A percentile compares a stretch with the other conserved stretches of the same genome.
Conservation (phyloP, 208 protist genomes). For the Crithidia acanthocephali region DNA sequence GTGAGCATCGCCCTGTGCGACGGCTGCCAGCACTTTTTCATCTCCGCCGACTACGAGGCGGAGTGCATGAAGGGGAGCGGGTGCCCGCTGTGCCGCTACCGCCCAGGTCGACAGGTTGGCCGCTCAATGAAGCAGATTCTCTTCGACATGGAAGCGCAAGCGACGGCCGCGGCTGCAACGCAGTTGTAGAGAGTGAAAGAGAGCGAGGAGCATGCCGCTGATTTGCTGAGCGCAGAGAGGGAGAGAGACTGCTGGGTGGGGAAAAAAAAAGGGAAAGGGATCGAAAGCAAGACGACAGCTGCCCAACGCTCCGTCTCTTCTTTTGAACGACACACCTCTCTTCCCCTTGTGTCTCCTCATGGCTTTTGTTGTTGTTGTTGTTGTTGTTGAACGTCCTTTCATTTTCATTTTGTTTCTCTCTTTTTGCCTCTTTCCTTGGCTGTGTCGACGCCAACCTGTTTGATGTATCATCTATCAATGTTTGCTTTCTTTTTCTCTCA, state of each 20-base stretch:
- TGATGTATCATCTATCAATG: too few relatives aligned
- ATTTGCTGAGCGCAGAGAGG: background rate
- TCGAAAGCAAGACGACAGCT: too few relatives aligned
- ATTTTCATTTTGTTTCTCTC: background rate
- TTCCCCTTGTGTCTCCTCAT: background rate
- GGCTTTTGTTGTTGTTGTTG: background rate
- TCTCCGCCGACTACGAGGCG: slow-evolving; percentile 89
- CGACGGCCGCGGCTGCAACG: background rate
- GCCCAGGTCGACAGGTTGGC: slow-evolving; percentile 58
- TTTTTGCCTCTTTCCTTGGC: too few relatives aligned
- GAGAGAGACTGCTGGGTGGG: background rate
- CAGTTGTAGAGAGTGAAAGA: background rate
- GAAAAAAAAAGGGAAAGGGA: too few relatives aligned
- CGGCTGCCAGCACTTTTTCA: slow-evolving; percentile 96
- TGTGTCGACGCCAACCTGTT: too few relatives aligned
- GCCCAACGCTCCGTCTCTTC: too few relatives aligned
- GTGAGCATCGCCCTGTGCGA: slow-evolving; percentile 83
- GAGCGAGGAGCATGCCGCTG: too few relatives aligned
- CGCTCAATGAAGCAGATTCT: slow-evolving; percentile 73
- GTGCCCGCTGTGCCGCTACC: slow-evolving; percentile 92
- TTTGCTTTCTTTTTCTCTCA: too few relatives aligned
- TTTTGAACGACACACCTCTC: too few relatives aligned
- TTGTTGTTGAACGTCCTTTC: background rate
- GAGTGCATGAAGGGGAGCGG: slow-evolving; percentile 87
- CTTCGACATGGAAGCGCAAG: slow-evolving; percentile 36